Base-by-base conservation (phyloP, 768 basidiomycete genomes). In the Calocera viscosa region DNA sequence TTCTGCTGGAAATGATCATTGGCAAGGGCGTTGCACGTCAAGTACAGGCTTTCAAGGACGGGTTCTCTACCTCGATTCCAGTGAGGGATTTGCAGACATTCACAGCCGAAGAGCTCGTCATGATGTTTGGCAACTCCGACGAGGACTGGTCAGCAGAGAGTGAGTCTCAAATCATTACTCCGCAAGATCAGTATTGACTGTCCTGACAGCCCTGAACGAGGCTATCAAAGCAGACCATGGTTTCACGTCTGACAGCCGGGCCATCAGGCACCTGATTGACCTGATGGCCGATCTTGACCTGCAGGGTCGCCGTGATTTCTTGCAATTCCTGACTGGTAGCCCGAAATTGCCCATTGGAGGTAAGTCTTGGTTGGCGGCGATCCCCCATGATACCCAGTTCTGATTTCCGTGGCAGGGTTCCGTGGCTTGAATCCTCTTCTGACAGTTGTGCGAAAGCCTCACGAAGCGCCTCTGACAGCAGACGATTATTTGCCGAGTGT, bases 311-410 rank as follows among this genome's bases (percentile, higher is more conserved):
- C 87, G 96, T 69, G 88, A 90, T 65, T 96, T 89, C 78, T 79
- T 99, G 34, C 94, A 97, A 74, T 99, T 98, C 76, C 91, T 96
- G 69, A 98, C 96, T 12, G 96, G 96, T 47, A 95, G 94, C 74
- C 94, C 94, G 19, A 96, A 95, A 76, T 76, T 97, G 41, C 94
- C 94, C 19, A 95, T 97, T 65, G 94, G 94, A 72, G 94, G 94
- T 92, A 69, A 34, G 87, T 30, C 39, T n/a, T 1, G 10, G 2
- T 53, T 34, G 17, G 16, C 14, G 12, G 11, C 17, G 0, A 1
- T 26, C 2, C n/a, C 16, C 26, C 64, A 2, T 70, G 69, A 5
- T 65, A n/a, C n/a, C n/a, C n/a, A n/a, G n/a, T n/a, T n/a, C n/a
- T 70, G 43, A 64, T 73, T 1, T 69, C 68, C 19, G 49, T 41